phyloP scores from a whole-genome alignment of 2,329 filamentous ascomycete species.

The Fusarium coicis region DNA sequence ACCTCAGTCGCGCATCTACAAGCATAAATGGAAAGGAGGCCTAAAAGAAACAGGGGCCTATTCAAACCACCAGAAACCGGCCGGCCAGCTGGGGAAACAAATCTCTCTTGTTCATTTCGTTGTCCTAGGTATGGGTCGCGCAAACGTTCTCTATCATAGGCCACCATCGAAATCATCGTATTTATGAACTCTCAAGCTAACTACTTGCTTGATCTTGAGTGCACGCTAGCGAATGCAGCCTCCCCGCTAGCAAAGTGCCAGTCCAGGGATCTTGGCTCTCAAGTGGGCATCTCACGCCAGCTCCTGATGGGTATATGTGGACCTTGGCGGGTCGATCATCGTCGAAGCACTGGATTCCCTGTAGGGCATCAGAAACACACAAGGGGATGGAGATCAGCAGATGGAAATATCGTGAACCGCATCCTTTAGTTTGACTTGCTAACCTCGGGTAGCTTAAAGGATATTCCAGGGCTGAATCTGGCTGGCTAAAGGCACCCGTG shows the following conservation, averaged over 20 bases:
- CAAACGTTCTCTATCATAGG: background rate
- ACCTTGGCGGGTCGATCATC: slow-evolving; percentile 17
- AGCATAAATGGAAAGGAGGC: background rate
- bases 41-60: background rate
- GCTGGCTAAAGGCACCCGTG: background rate
- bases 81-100: background rate
- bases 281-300: background rate
- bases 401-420: background rate
- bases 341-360: background rate
- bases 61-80: background rate
- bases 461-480: background rate
- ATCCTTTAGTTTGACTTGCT: background rate
- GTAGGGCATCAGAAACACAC: slow-evolving; percentile 1
- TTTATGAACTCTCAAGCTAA: background rate
- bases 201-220: background rate
- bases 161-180: background rate
- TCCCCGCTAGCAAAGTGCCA: background rate
- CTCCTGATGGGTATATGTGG: slow-evolving; percentile 19
- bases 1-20: background rate
- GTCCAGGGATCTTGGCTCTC: slow-evolving; percentile 5
- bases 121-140: background rate
- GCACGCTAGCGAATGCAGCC: background rate
- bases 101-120: background rate
- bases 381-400: background rate
- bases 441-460: background rate